These are phyloP conservation scores for Letharia columbiana DNA, from an alignment of 495 filamentous ascomycete genomes.

Conservation along the genomic window DNA sequence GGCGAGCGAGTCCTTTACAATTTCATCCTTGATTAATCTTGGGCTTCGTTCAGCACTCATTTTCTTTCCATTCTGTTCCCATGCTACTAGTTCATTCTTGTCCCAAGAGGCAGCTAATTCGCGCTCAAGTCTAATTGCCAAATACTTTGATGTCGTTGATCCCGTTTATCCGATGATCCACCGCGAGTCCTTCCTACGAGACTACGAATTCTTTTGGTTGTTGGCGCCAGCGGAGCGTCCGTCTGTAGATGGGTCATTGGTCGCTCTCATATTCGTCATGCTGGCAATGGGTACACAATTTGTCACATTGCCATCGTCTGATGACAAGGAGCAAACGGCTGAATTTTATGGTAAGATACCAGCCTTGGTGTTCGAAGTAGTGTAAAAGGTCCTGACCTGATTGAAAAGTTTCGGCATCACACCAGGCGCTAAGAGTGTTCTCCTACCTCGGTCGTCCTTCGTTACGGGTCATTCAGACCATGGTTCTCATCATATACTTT, in stretches of 20 bases:
- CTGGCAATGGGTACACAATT: conserved; percentile 68
- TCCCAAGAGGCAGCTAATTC: not conserved
- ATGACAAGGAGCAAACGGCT: conserved; percentile 55
- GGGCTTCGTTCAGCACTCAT: not conserved
- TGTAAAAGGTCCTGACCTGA: not conserved
- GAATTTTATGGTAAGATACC: conserved; percentile 52
- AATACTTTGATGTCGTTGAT: conserved; percentile 67
- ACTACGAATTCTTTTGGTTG: conserved; percentile 65
- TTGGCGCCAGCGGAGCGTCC: conserved; percentile 42
- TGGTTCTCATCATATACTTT: conserved; percentile 67
- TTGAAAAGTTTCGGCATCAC: conserved; percentile 50
- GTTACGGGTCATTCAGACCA: conserved; percentile 58
- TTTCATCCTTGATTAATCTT: not conserved
- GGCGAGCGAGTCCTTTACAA: not conserved
- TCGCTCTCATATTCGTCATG: conserved; percentile 60
- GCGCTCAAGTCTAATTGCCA: conserved; percentile 39
- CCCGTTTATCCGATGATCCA: conserved; percentile 68
- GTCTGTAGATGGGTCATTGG: conserved; percentile 47
- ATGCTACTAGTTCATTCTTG: not conserved
- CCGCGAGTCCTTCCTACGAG: conserved; percentile 54
- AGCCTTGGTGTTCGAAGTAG: not conserved
- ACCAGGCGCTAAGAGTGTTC: conserved; percentile 58
- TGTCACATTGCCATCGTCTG: conserved; percentile 45
- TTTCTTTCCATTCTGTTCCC: not conserved
- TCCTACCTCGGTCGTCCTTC: conserved; percentile 61